These are phyloP conservation scores for Oryza rufipogon DNA, from an alignment of 176 grass and related monocot species.

Conservation along the genomic window DNA sequence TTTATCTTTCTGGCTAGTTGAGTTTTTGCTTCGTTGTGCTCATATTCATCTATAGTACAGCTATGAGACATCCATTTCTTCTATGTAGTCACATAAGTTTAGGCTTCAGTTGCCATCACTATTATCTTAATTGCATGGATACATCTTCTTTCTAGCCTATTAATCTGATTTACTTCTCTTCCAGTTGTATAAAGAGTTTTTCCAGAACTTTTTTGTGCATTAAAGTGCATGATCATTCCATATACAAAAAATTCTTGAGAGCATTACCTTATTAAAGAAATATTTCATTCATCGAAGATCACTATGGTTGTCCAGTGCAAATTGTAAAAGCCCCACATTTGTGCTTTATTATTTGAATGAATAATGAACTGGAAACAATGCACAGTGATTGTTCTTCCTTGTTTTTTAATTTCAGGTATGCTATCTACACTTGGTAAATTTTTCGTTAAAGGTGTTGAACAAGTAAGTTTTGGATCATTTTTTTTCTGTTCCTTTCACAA, in stretches of 20 bases:
- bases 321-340: background rate
- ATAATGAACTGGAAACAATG: background rate
- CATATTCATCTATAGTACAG: background rate
- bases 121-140: background rate
- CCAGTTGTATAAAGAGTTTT: background rate
- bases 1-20: background rate
- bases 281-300: background rate
- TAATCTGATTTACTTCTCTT: background rate
- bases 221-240: background rate
- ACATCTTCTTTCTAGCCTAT: background rate
- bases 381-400: background rate
- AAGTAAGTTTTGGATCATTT: constrained; percentile 27
- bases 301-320: background rate
- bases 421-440: constrained; percentile 51
- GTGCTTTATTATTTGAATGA: background rate
- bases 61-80: background rate
- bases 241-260: background rate
- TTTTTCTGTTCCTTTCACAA: background rate
- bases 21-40: background rate
- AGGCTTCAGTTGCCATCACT: background rate
- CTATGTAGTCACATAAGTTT: background rate
- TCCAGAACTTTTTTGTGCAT: background rate
- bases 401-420: constrained; percentile 46
- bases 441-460: constrained; percentile 65
- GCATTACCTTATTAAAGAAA: background rate